phyloP scores from a whole-genome alignment of 176 grass and related monocot genomes.

The Hordeum marinum region DNA sequence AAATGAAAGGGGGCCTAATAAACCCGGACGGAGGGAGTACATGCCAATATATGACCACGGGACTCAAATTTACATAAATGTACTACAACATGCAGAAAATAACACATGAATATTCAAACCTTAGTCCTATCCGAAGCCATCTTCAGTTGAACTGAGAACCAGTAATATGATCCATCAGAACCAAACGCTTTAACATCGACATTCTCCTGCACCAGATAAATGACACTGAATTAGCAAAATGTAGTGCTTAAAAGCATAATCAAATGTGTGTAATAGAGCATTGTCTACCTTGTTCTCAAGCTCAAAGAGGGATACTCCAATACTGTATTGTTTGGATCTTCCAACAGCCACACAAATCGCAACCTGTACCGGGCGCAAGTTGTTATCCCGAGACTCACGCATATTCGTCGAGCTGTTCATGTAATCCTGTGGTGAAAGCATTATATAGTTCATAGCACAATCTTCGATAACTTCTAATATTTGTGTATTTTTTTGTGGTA shows the following conservation, averaged over 20 bases:
- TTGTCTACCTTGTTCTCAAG: slow-evolving; percentile 84
- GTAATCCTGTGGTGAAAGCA: slow-evolving; percentile 95
- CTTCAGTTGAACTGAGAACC: slow-evolving; percentile 85
- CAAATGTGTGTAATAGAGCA: background rate
- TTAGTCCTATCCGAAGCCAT: slow-evolving; percentile 98
- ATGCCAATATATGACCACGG: background rate
- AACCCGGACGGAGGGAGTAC: too few relatives aligned
- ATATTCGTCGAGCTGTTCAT: slow-evolving; percentile 47
- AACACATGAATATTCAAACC: slow-evolving; percentile 41
- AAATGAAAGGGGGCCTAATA: too few relatives aligned
- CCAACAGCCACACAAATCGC: slow-evolving; percentile 74
- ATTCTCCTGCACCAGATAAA: slow-evolving; percentile 68
- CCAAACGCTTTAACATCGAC: slow-evolving; percentile 79
- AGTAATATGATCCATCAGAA: slow-evolving; percentile 93
- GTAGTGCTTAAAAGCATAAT: slow-evolving; percentile 5
- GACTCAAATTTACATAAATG: slow-evolving; percentile 5
- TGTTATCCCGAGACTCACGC: slow-evolving; percentile 52
- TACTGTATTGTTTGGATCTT: slow-evolving; percentile 61
- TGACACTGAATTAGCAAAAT: background rate
- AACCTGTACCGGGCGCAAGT: slow-evolving; percentile 55
- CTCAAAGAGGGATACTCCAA: slow-evolving; percentile 87
- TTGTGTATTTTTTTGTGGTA: slow-evolving; percentile 56
- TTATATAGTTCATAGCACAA: slow-evolving; percentile 63
- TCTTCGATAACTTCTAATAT: slow-evolving; percentile 86
- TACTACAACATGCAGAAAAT: background rate